Percentiles rank a stretch among this genome's conserved stretches.
Conservation (phyloP, 2,329 filamentous ascomycete species). For the Penicillium sp. region DNA sequence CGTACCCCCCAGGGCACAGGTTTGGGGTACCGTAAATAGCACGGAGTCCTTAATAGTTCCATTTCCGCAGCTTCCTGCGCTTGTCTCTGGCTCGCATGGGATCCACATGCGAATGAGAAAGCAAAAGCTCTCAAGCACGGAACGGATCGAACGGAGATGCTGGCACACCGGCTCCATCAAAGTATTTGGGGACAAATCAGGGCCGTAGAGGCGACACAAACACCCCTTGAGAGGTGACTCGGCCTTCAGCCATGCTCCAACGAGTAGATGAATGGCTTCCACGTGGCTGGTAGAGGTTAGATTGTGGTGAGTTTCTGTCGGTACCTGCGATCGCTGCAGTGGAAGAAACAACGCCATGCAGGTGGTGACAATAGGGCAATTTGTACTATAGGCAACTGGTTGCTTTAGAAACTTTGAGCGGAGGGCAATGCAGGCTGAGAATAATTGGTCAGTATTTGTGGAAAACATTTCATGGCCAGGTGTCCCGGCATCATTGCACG, state of each 20-base stretch:
- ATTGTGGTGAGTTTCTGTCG: constrained; percentile 13
- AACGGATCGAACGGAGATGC: not conserved
- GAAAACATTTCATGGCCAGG: constrained; percentile 2
- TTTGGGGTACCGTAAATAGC: not conserved
- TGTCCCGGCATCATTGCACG: constrained; percentile 29
- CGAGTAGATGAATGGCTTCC: constrained; percentile 3
- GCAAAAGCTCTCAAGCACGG: not conserved
- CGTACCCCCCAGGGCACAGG: not conserved
- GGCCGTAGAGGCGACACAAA: not conserved
- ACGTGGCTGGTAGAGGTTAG: constrained; percentile 5
- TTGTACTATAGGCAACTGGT: not conserved
- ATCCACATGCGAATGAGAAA: not conserved
- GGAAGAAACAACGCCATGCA: constrained; percentile 15
- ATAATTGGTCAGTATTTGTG: constrained; percentile 20
- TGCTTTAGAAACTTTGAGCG: constrained; percentile 48
- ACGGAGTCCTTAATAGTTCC: not conserved
- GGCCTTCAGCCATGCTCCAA: constrained; percentile 9
- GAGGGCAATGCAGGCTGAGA: constrained; percentile 49
- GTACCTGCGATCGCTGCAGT: constrained; percentile 8
- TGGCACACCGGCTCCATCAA: constrained; percentile 1
- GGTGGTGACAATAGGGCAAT: constrained; percentile 8
- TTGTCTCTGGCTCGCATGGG: not conserved
- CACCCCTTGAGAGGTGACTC: constrained; percentile 6
- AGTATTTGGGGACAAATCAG: not conserved
- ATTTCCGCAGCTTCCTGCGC: not conserved